These are phyloP conservation scores for Berberis thunbergii DNA, from an alignment of 164 flowering plant species.

Conservation along the genomic window DNA sequence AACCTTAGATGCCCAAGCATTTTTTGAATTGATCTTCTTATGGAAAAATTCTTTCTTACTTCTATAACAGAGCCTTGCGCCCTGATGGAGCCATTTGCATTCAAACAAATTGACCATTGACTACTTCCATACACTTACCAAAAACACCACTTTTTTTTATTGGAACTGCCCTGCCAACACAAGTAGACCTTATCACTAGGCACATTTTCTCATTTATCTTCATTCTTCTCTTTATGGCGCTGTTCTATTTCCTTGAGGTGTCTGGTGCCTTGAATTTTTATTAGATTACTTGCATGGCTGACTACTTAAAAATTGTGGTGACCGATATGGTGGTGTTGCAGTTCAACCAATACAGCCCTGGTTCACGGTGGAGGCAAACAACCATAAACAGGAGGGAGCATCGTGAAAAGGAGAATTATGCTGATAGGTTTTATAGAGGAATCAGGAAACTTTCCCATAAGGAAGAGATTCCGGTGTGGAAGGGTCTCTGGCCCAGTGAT, in stretches of 20 bases:
- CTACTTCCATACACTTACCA: too few species aligned
- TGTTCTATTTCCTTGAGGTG: neutral
- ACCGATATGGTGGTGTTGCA: slow-evolving; percentile 69
- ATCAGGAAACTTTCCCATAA: slow-evolving; percentile 54
- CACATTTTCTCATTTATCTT: too few species aligned
- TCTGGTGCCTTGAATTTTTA: neutral
- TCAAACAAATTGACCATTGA: too few species aligned
- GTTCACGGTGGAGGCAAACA: slow-evolving; percentile 74
- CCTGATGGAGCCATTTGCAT: too few species aligned
- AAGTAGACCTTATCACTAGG: too few species aligned
- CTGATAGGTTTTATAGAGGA: slow-evolving; percentile 87
- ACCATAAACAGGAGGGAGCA: slow-evolving; percentile 53
- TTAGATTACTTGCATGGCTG: neutral
- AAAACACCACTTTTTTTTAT: too few species aligned
- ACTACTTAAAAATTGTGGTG: neutral
- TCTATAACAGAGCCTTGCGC: too few species aligned
- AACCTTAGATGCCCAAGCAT: too few species aligned
- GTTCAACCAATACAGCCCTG: slow-evolving; percentile 77
- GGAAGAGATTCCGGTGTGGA: slow-evolving; percentile 68
- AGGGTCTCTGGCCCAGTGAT: slow-evolving; percentile 61
- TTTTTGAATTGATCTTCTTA: too few species aligned
- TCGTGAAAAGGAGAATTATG: slow-evolving; percentile 75
- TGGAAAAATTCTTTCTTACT: too few species aligned
- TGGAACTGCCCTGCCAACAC: too few species aligned
- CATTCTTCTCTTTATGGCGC: neutral